Base-by-base conservation (phyloP, 805 yeast species). In the Candida caryicola region DNA sequence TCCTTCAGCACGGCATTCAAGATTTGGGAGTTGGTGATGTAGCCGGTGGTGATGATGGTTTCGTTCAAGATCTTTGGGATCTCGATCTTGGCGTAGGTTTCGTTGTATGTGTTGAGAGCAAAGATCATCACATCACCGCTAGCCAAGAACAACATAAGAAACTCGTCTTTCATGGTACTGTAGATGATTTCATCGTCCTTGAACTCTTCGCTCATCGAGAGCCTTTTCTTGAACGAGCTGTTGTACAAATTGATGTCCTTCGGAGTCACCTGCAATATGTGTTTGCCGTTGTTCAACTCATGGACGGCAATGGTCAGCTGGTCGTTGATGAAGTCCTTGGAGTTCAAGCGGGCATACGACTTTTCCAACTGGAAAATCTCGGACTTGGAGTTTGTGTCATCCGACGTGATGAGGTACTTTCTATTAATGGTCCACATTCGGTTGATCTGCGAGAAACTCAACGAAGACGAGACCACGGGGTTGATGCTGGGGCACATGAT, bases 261-360 rank as follows among this genome's bases (percentile, higher is more conserved):
- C 0, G 84, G 77, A 1, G 93, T 81, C 2, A 87, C 78, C 55
- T 89, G 96, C 13, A 88, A 74, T 26, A 87, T 78, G 48, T 77
- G 72, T 27, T 76, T 73, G 5, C 80, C 75, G 17, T 60, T 57
- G 33, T 74, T 70, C 40, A 84, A 60, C 29, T 81, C 78, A 16
- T 82, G 85, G 51, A 85, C 79, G 25, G 78, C 78, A 8, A 87
- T 67, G 0, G 95, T 87, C 12, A 74, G 64, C 23, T 78, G 77
- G 39, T 79, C 75, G 41, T 78, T 74, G 40, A 79, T 74, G 52
- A 86, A 83, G 46, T 78, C 82, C 34, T 77, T 75, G 4, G 81
- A 70, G 33, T 74, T 77, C 37, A 82, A 64, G 34, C 82, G 70
- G 26, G 81, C 74, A 55, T 82, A 85, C 17, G 78, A 74, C 38